Evolutionary conservation across 805 yeast genomes (phyloP).

Genomic region (Metschnikowia corniflorae): DNA sequence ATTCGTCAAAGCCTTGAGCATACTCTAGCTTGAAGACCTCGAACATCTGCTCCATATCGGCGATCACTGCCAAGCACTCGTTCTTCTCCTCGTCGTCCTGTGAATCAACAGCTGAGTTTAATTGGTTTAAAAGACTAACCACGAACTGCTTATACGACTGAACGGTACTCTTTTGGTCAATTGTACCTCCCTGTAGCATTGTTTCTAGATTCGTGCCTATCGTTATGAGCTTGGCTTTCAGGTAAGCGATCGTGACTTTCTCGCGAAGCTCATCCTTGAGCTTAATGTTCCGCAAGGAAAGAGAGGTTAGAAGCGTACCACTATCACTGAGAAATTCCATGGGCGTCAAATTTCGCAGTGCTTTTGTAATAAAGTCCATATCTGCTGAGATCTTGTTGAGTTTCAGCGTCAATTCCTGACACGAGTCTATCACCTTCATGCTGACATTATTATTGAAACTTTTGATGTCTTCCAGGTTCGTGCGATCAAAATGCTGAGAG

Average conservation of each 20-base stretch:
- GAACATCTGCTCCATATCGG: slow-evolving; percentile 73
- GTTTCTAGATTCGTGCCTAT: slow-evolving; percentile 62
- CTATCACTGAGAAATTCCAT: slow-evolving; percentile 50
- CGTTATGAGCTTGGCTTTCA: slow-evolving; percentile 59
- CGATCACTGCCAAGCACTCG: slow-evolving; percentile 64
- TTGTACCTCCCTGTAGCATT: slow-evolving; percentile 39
- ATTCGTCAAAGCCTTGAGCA: slow-evolving; percentile 18
- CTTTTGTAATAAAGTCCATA: slow-evolving; percentile 44
- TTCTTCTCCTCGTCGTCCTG: slow-evolving; percentile 56
- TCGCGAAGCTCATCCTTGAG: slow-evolving; percentile 50
- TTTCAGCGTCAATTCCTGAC: slow-evolving; percentile 45
- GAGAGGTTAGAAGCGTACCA: slow-evolving; percentile 47
- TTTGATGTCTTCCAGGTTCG: slow-evolving; percentile 18
- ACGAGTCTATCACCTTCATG: slow-evolving; percentile 48
- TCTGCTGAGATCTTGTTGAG: slow-evolving; percentile 42
- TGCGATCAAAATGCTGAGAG: slow-evolving; percentile 34
- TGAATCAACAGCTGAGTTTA: slow-evolving; percentile 49
- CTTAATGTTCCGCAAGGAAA: slow-evolving; percentile 43
- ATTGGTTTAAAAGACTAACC: slow-evolving; percentile 52
- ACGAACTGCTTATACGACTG: slow-evolving; percentile 56
- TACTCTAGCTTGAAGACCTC: slow-evolving; percentile 45
- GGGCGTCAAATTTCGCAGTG: slow-evolving; percentile 40
- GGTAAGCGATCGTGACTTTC: slow-evolving; percentile 54
- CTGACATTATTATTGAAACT: slow-evolving; percentile 53
- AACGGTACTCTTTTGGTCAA: slow-evolving; percentile 28